These are phyloP conservation scores for Echinosophora koreensis DNA, from an alignment of 306 rosid genomes.

Conservation along the genomic window DNA sequence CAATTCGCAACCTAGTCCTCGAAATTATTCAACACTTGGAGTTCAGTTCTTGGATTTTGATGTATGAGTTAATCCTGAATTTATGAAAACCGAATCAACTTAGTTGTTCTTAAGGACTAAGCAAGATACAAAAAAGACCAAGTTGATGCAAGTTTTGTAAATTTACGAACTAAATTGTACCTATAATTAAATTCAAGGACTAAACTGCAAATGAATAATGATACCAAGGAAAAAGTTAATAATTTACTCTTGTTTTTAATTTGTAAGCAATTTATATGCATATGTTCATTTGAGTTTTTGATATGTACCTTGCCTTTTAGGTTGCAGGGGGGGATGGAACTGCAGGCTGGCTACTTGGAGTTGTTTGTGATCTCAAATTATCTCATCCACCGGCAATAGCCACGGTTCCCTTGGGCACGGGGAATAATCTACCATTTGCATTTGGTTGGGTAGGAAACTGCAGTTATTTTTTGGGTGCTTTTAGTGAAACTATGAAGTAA, in stretches of 20 bases:
- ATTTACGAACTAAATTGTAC: too few species aligned
- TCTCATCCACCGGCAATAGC: conserved; percentile 91
- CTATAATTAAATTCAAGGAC: too few species aligned
- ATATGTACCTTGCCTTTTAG: conserved; percentile 51
- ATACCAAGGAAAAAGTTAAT: not conserved
- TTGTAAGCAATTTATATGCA: conserved; percentile 12
- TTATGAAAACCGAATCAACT: not conserved
- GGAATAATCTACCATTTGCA: conserved; percentile 98
- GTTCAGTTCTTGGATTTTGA: not conserved
- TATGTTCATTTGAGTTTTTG: conserved; percentile 19
- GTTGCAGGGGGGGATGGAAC: conserved; percentile 99
- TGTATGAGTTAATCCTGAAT: not conserved
- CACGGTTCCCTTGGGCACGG: conserved; percentile 94
- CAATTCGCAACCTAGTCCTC: not conserved
- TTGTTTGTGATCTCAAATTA: conserved; percentile 88
- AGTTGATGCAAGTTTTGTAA: too few species aligned
- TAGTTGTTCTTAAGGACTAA: too few species aligned
- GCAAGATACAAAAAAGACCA: too few species aligned
- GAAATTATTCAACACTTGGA: not conserved
- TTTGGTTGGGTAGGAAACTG: conserved; percentile 90
- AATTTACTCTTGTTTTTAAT: not conserved
- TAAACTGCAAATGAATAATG: not conserved
- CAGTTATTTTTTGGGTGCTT: conserved; percentile 25
- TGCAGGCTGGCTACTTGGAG: conserved; percentile 99
- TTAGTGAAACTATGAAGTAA: conserved; percentile 22